Evolutionary conservation across 345 rosid genomes (phyloP).

Genomic region (Laguncularia racemosa): DNA sequence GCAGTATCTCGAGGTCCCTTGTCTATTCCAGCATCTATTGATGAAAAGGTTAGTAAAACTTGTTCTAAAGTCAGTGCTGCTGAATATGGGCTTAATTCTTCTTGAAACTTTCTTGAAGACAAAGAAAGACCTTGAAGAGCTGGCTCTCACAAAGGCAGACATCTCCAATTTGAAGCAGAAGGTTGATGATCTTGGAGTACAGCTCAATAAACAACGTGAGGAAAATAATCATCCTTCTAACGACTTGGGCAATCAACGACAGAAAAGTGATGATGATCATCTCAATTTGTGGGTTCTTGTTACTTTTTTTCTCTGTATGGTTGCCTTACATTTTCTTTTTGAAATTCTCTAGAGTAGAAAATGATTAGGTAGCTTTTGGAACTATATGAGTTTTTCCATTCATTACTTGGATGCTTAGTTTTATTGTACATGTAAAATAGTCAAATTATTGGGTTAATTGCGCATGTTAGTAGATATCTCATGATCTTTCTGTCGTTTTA

Average conservation of each 20-base stretch:
- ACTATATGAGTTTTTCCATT: too few species aligned
- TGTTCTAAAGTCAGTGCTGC: constrained; percentile 4
- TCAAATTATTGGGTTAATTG: background rate
- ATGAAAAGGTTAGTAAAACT: constrained; percentile 49
- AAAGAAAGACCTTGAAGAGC: constrained; percentile 57
- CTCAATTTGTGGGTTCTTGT: constrained; percentile 33
- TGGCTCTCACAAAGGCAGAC: constrained; percentile 56
- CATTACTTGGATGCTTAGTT: too few species aligned
- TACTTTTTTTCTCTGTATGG: background rate
- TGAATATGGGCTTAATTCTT: constrained; percentile 14
- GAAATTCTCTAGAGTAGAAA: too few species aligned
- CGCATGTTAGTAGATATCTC: background rate
- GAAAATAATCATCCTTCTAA: constrained; percentile 26
- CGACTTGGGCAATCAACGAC: constrained; percentile 26
- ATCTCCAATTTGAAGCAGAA: constrained; percentile 48
- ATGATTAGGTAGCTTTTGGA: too few species aligned
- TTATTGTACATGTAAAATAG: too few species aligned
- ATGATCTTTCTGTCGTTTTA: constrained; percentile 3
- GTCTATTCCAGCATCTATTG: constrained; percentile 27
- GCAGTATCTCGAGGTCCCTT: constrained; percentile 28
- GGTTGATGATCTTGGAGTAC: constrained; percentile 47
- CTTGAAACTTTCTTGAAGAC: constrained; percentile 30
- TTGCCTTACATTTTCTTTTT: too few species aligned
- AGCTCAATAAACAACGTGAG: constrained; percentile 39
- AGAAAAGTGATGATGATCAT: constrained; percentile 18